phyloP scores from a whole-genome alignment of 306 rosid species.

The Cajanus cajan region DNA sequence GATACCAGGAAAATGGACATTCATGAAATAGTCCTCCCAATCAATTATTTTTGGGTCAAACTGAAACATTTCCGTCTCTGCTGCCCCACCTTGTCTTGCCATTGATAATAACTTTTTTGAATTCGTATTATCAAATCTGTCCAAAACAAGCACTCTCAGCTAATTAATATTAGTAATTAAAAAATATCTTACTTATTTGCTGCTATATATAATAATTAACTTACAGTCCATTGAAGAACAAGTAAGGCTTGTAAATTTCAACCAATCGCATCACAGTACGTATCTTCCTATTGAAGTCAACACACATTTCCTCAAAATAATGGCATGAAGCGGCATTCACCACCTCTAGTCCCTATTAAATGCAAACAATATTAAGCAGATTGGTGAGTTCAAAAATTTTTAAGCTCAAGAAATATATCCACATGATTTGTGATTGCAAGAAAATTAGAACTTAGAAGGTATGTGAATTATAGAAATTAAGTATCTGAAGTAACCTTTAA shows the following conservation, averaged over 20 bases:
- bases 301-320: slow-evolving; percentile 46
- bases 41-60: no score
- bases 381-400: neutral
- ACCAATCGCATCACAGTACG: slow-evolving; percentile 52
- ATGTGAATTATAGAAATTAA: neutral
- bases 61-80: no score
- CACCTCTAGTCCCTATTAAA: slow-evolving; percentile 59
- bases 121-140: no score
- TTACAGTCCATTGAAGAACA: slow-evolving; percentile 72
- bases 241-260: slow-evolving; percentile 68
- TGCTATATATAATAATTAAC: slow-evolving; percentile 19
- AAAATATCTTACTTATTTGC: no score
- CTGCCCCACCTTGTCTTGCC: no score
- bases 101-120: no score
- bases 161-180: no score
- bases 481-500: slow-evolving; percentile 45
- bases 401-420: neutral
- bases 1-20: no score
- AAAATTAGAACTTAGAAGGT: neutral
- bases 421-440: neutral
- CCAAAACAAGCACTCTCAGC: no score
- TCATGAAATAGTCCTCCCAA: no score
- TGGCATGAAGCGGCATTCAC: slow-evolving; percentile 53
- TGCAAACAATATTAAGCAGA: neutral
- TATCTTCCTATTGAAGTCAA: slow-evolving; percentile 47